A percentile compares a stretch with the other conserved stretches of the same genome.
Conservation (phyloP, 1,284 basidiomycete genomes). For the Agaricales sp. region DNA sequence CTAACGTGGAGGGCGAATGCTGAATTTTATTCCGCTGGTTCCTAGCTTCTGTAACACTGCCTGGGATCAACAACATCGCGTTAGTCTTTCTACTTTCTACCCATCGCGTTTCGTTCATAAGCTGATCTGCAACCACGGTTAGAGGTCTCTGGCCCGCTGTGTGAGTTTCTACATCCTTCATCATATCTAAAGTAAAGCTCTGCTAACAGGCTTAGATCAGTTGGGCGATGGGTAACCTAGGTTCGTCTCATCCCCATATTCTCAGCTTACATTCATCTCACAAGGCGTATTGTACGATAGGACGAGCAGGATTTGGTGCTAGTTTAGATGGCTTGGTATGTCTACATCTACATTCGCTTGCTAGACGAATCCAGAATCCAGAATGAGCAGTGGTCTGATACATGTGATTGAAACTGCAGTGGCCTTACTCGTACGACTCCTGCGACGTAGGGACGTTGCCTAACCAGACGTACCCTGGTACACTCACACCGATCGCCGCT, state of each 20-base stretch:
- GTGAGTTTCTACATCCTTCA: slow-evolving; percentile 21
- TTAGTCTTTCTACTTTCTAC: slow-evolving; percentile 16
- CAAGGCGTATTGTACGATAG: slow-evolving; percentile 26
- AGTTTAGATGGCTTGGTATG: slow-evolving; percentile 49
- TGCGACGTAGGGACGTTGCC: slow-evolving; percentile 81
- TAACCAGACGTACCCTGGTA: slow-evolving; percentile 62
- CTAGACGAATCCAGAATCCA: neutral
- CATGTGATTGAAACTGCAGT: slow-evolving; percentile 21
- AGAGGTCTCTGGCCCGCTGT: slow-evolving; percentile 70
- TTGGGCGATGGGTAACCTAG: slow-evolving; percentile 75
- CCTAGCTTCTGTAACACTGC: slow-evolving; percentile 43
- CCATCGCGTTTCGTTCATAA: neutral
- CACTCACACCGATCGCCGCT: slow-evolving; percentile 36
- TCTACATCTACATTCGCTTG: neutral
- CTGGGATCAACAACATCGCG: slow-evolving; percentile 47
- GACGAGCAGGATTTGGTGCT: slow-evolving; percentile 66
- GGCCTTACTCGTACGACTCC: slow-evolving; percentile 64
- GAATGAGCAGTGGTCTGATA: neutral
- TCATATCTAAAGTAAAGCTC: neutral
- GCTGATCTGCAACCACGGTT: too few species aligned
- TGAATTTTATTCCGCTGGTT: slow-evolving; percentile 9
- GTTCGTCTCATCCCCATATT: slow-evolving; percentile 20
- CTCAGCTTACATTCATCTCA: neutral
- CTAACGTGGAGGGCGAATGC: neutral
- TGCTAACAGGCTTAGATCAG: slow-evolving; percentile 18